Conservation (phyloP, 441 rosid species). For the Macaranga tanarius region DNA sequence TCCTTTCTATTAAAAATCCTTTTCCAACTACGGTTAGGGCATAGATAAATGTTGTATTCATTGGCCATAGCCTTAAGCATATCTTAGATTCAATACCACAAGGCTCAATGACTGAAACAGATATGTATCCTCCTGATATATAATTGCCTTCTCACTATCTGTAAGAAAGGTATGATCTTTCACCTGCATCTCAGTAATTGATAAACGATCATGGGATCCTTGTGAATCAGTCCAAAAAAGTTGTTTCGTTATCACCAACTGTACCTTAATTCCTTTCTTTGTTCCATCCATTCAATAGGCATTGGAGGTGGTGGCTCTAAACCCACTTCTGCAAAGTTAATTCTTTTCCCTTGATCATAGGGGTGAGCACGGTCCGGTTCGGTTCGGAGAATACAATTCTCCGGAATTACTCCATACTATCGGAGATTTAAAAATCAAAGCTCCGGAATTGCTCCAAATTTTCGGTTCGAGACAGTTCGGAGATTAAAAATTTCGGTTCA, state of each 20-base stretch:
- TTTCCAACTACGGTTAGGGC: neutral
- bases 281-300: neutral
- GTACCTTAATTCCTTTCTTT: neutral
- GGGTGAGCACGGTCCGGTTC: too few relatives aligned
- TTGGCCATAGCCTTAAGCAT: neutral
- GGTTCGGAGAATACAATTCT: too few relatives aligned
- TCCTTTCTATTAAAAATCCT: neutral
- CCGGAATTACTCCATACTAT: too few relatives aligned
- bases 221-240: neutral
- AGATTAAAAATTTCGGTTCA: too few relatives aligned
- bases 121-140: neutral
- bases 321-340: neutral
- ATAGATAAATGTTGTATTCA: neutral
- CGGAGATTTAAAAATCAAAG: too few relatives aligned
- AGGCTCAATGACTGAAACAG: conserved; percentile 4
- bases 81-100: neutral
- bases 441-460: too few relatives aligned
- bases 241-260: conserved; percentile 14
- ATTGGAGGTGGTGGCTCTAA: conserved; percentile 1
- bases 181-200: neutral
- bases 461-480: too few relatives aligned
- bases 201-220: neutral
- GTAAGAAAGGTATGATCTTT: neutral
- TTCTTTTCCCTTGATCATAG: neutral
- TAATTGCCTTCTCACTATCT: neutral